Base-by-base conservation (phyloP, 2,329 filamentous ascomycete species). In the Neonectria magnoliae region DNA sequence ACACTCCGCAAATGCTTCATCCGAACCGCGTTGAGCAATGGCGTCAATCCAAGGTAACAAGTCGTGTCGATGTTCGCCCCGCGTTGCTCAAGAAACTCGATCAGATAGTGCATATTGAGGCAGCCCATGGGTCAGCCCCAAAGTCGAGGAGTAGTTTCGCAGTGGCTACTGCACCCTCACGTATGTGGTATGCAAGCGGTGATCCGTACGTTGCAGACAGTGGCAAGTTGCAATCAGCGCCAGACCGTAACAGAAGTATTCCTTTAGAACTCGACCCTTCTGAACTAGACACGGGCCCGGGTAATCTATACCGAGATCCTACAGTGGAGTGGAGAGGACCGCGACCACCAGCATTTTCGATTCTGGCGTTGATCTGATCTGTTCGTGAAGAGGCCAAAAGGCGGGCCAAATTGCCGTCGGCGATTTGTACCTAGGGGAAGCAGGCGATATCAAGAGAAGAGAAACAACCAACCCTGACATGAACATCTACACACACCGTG, bases 81-180 rank as follows among this genome's bases (percentile, higher is more conserved):
- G 16, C 8, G 48, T 5, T 10, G 5, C 1, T 14, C 8, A 8
- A 66, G 13, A 4, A 48, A 36, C 9, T 53, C 4, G 9, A 66
- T 29, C 0, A 20, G 16, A 18, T 53, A 50, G 4, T 63, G 60
- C 60, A 63, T 63, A 2, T 25, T 25, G 22, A 25, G 5, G 2
- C 4, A 5, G 45, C 13, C 59, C 59, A 65, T 20, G 63, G 63
- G 20, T 65, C 53, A 22, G 63, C 63, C 25, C 54, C 59, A 33
- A n/a, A 16, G 6, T 52, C 33, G 2, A 65, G 50, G 27, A 65
- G 63, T 1, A 59, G 3, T 2, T 59, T 27, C 1, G 48, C 58
- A 2, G 54, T 65, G 13, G 31, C 4, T 0, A 56, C 14, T 1
- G 36, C 20, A 0, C 10, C 25, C 2, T 10, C 3, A 1, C 7